Evolutionary conservation across 2,329 filamentous ascomycete species (phyloP).

Genomic region (Phaeosphaeriaceae sp.): DNA sequence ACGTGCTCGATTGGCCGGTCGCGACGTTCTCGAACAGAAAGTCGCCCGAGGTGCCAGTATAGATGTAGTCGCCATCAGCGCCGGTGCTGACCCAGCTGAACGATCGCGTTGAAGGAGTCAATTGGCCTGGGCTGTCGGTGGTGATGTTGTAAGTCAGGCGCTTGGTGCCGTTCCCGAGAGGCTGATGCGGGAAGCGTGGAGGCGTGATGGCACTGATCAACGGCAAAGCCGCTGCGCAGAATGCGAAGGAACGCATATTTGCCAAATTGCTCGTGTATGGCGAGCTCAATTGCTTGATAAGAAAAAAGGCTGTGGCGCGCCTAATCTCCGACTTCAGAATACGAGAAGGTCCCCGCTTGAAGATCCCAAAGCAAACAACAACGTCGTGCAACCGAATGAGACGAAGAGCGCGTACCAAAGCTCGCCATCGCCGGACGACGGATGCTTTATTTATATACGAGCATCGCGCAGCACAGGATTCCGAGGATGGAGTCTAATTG

Average conservation of each 20-base stretch:
- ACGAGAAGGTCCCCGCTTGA: constrained; percentile 6
- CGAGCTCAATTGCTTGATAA: neutral
- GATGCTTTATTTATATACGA: neutral
- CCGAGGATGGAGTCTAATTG: constrained; percentile 27
- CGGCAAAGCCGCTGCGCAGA: constrained; percentile 36
- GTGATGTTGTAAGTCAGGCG: constrained; percentile 69
- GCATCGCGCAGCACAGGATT: constrained; percentile 4
- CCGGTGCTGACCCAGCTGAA: constrained; percentile 66
- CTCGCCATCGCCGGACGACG: neutral
- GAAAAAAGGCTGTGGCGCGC: neutral
- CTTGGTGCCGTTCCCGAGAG: constrained; percentile 62
- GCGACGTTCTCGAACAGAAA: constrained; percentile 69
- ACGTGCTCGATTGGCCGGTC: constrained; percentile 62
- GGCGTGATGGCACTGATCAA: constrained; percentile 53
- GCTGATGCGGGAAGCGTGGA: constrained; percentile 62
- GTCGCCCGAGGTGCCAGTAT: constrained; percentile 57
- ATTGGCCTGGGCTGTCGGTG: constrained; percentile 51
- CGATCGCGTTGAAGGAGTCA: constrained; percentile 54
- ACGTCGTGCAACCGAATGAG: constrained; percentile 22
- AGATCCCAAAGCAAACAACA: constrained; percentile 5
- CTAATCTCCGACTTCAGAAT: neutral
- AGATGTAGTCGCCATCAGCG: constrained; percentile 69
- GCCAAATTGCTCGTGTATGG: neutral
- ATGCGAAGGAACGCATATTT: constrained; percentile 38
- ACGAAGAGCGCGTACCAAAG: constrained; percentile 16